Evolutionary conservation across 169 alveolate species (phyloP), one percentile per base, ranked within the genome.

Genomic region (Babesia caballi): DNA sequence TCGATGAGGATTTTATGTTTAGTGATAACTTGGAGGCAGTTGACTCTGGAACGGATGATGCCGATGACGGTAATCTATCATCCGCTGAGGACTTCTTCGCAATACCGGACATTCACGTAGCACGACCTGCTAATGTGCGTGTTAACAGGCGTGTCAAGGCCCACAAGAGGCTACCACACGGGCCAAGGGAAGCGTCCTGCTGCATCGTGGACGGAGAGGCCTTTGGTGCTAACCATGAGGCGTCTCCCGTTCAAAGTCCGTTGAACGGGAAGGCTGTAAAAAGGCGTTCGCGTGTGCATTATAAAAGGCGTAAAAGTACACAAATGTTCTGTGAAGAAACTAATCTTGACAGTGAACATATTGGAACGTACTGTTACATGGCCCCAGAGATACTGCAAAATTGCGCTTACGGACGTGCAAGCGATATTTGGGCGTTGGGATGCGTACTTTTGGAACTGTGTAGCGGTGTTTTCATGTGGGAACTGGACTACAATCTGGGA

Each of bases 341-440:
- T 5, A 61, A 60, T 14, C 59, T 75, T 54, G 61, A 82, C 27
- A 66, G 30, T 30, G 69, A 88, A 12, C 52, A 82, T n/a, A 76
- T 90, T 66, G 94, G 94, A 15, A 90, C 93, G 12, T 88, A 87
- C 2, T 84, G 82, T 56, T 90, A 86, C 68, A 61, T 87, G 65
- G 93, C 94, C 0, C 94, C 94, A 0, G 94, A 90, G 57, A 75
- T 87, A 32, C 41, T 90, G 9, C 25, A 44, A 25, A 80, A 83
- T 36, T 38, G 73, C 36, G 93, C 85, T 3, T 89, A 91, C 70
- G 91, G 90, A 36, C 81, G 66, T 65, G 67, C 89, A 15, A 91
- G 83, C 23, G 95, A 91, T 71, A 85, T 90, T 84, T 91, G 95
- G 93, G 81, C 90, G 42, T 50, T 87, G 25, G 94, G 94, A 4